phyloP scores from a whole-genome alignment of 192 early-diverging fungal genomes.

The Coemansia sp. region DNA sequence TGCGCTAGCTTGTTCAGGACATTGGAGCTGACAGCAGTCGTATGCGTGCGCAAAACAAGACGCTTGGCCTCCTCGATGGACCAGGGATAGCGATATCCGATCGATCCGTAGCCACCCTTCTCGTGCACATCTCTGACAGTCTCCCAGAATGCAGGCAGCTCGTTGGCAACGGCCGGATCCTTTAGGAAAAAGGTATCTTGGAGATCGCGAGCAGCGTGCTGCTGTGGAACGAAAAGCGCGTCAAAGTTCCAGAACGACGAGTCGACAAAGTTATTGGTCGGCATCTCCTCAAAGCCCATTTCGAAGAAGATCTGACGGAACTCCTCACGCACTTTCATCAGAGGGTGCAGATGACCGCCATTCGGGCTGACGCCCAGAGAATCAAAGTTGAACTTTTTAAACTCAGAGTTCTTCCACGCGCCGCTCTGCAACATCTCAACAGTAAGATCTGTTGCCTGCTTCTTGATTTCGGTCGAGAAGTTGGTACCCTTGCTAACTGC shows the following conservation, averaged over 20 bases:
- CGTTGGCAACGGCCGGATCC: slow-evolving; percentile 58
- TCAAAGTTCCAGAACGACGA: slow-evolving; percentile 99
- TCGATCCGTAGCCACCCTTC: slow-evolving; percentile 91
- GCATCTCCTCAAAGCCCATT: slow-evolving; percentile 99
- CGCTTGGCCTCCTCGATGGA: slow-evolving; percentile 88
- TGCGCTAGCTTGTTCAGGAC: slow-evolving; percentile 94
- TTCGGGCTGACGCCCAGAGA: slow-evolving; percentile 75
- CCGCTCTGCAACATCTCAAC: slow-evolving; percentile 88
- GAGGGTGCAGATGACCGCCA: slow-evolving; percentile 92
- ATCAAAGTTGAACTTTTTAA: slow-evolving; percentile 99
- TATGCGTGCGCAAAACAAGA: slow-evolving; percentile 94
- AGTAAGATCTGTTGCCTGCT: slow-evolving; percentile 94
- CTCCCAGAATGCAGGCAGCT: slow-evolving; percentile 90
- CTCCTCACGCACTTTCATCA: slow-evolving; percentile 99
- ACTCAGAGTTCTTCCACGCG: slow-evolving; percentile 89
- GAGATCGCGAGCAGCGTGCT: slow-evolving; percentile 88
- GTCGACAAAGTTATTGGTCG: slow-evolving; percentile 95
- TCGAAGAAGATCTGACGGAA: slow-evolving; percentile 99
- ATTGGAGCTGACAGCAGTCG: slow-evolving; percentile 86
- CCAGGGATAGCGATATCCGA: slow-evolving; percentile 95
- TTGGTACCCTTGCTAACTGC: slow-evolving; percentile 79
- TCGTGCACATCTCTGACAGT: slow-evolving; percentile 89
- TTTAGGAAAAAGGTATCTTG: slow-evolving; percentile 83
- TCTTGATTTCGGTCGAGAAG: slow-evolving; percentile 81
- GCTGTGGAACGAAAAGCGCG: slow-evolving; percentile 98